Evolutionary conservation across 2,329 filamentous ascomycete genomes (phyloP), one percentile per base, ranked within the genome.

Genomic region (Colletotrichum agaves): DNA sequence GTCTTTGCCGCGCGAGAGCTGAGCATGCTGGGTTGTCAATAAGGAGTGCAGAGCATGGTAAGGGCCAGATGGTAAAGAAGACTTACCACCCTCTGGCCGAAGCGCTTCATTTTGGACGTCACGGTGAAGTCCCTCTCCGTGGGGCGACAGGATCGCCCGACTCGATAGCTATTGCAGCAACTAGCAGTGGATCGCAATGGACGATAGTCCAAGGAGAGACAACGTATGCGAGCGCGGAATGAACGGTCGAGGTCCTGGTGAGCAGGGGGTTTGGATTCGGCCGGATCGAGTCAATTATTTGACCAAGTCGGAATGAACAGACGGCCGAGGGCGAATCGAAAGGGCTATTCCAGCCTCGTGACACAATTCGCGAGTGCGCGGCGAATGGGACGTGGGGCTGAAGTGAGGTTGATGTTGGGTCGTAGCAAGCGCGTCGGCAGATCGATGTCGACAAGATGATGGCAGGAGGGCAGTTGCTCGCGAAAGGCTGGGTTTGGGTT

Each of bases 1-100:
- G 27, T 88, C 91, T 86, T 97, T 97, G 77, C 92, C 91, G 83
- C 94, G 90, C 81, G 93, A 96, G 84, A 98, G 93, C 93, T 98
- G 87, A 59, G 63, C 60, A 85, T 80, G 89, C 87, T 62, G 62
- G 52, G 76, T 77, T 73, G 81, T 87, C 82, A 87, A 83, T 78
- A 72, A 50, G 56, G 27, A 44, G 60, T 71, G 58, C 65, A 39
- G 23, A 53, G 13, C 60, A 65, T 49, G 66, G 72, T 33, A 69
- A 57, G 62, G 62, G 56, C 33, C 37, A 35, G 66, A 37, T 31
- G 52, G 57, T 46, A 11, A 66, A 47, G 59, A 44, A 43, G 49
- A 89, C 93, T 87, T 89, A 97, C 94, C 87, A 98, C 94, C 91
- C 93, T 93, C 87, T 97, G 93, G 83, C 94, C 92, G 83, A 98